These are phyloP conservation scores for Teunomyces pallodes DNA, from an alignment of 805 yeast species.

Conservation along the genomic window DNA sequence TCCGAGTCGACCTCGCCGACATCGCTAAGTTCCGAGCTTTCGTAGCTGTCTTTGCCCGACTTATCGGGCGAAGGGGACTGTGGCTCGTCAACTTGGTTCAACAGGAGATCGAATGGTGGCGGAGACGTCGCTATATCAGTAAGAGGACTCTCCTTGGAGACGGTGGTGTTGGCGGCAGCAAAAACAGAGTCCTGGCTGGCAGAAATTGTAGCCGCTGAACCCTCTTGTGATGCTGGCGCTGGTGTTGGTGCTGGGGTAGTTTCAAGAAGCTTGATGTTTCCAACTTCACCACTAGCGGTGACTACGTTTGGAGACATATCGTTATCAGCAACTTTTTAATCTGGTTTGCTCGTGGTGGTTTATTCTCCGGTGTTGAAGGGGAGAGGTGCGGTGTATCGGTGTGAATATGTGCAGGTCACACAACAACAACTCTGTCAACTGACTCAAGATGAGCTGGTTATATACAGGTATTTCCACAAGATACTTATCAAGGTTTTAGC, in stretches of 20 bases:
- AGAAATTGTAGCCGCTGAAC: not conserved
- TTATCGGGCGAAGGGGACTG: not conserved
- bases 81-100: constrained; percentile 6
- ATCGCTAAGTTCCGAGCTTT: constrained; percentile 47
- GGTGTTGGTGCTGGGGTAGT: not conserved
- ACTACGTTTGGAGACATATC: constrained; percentile 1
- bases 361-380: not conserved
- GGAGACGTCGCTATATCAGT: constrained; percentile 43
- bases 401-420: not conserved
- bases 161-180: constrained; percentile 6
- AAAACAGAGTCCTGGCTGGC: not conserved
- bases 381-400: not conserved
- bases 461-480: not conserved
- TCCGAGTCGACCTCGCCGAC: constrained; percentile 68
- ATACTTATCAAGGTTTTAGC: not conserved
- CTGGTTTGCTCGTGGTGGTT: not conserved
- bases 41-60: constrained; percentile 25
- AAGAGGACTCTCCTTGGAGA: constrained; percentile 36
- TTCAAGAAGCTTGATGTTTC: not conserved
- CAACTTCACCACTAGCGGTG: not conserved
- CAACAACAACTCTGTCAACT: not conserved
- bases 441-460: not conserved
- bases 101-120: constrained; percentile 31
- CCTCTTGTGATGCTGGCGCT: not conserved
- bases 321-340: not conserved